These are phyloP conservation scores for Aspergillus haitiensis DNA, from an alignment of 495 filamentous ascomycete genomes.

Conservation along the genomic window DNA sequence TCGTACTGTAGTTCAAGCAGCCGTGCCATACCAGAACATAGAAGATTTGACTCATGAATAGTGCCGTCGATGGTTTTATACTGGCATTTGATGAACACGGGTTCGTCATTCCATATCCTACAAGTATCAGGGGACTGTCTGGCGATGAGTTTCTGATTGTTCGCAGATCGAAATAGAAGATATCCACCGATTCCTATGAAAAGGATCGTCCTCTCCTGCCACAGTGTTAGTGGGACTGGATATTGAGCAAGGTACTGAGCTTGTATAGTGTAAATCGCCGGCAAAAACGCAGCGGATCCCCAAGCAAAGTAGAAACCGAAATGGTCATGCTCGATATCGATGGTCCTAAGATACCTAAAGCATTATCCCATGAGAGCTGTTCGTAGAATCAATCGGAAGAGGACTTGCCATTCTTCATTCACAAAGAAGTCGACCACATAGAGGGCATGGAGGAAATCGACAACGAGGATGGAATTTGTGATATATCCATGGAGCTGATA, in stretches of 20 bases:
- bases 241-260: conserved; percentile 49
- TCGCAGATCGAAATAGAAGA: conserved; percentile 46
- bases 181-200: conserved; percentile 42
- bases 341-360: conserved; percentile 47
- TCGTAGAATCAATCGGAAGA: background rate
- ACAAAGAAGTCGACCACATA: conserved; percentile 54
- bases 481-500: conserved; percentile 45
- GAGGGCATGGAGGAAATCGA: conserved; percentile 45
- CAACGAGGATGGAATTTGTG: conserved; percentile 46
- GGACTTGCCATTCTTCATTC: conserved; percentile 36
- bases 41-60: conserved; percentile 39
- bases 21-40: conserved; percentile 36
- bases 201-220: conserved; percentile 31
- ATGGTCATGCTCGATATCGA: conserved; percentile 54
- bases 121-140: conserved; percentile 44
- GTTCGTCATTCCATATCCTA: conserved; percentile 43
- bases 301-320: conserved; percentile 55
- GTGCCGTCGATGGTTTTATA: conserved; percentile 44
- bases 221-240: conserved; percentile 35
- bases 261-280: conserved; percentile 50
- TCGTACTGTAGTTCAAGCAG: too few species aligned
- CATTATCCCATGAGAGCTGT: background rate
- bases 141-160: conserved; percentile 49
- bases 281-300: conserved; percentile 48
- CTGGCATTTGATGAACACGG: conserved; percentile 37